phyloP scores from a whole-genome alignment of 2,329 filamentous ascomycete species.

The Polytolypa hystricis region DNA sequence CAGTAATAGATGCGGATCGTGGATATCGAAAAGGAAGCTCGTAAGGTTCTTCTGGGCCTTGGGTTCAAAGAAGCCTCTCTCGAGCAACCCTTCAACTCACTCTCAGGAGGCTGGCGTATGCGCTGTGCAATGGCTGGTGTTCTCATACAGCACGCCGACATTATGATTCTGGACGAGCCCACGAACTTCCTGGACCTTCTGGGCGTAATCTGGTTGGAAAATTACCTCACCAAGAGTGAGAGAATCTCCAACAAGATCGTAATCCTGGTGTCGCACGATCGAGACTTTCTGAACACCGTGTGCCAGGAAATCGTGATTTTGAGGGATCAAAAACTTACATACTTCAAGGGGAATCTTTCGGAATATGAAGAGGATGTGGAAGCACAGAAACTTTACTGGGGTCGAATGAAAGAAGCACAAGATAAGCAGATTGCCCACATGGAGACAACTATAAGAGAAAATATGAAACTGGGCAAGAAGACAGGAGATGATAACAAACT shows the following conservation, averaged over 20 bases:
- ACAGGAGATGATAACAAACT: constrained; percentile 77
- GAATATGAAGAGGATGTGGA: constrained; percentile 59
- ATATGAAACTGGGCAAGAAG: constrained; percentile 62
- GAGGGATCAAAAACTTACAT: constrained; percentile 57
- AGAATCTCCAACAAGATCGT: constrained; percentile 50
- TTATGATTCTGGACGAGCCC: constrained; percentile 74
- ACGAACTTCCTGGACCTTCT: constrained; percentile 78
- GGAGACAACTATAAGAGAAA: constrained; percentile 63
- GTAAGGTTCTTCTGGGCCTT: constrained; percentile 55
- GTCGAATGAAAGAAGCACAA: constrained; percentile 69
- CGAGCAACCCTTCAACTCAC: constrained; percentile 47
- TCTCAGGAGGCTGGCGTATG: constrained; percentile 73
- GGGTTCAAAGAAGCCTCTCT: constrained; percentile 58
- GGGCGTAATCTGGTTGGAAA: constrained; percentile 75
- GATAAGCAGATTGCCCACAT: constrained; percentile 73
- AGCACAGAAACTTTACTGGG: constrained; percentile 54
- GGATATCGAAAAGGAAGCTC: constrained; percentile 55
- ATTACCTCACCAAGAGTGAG: constrained; percentile 51
- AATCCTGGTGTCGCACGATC: constrained; percentile 72
- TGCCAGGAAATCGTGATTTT: constrained; percentile 67
- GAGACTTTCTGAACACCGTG: constrained; percentile 66
- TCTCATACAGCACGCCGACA: constrained; percentile 61
- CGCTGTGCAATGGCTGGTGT: constrained; percentile 53
- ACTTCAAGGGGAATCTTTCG: constrained; percentile 64
- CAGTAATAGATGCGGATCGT: constrained; percentile 40